A percentile compares a stretch with the other conserved stretches of the same genome.
Evolutionary conservation across 305 asterid genomes (phyloP).

Genomic region (Fraxinus floribunda): DNA sequence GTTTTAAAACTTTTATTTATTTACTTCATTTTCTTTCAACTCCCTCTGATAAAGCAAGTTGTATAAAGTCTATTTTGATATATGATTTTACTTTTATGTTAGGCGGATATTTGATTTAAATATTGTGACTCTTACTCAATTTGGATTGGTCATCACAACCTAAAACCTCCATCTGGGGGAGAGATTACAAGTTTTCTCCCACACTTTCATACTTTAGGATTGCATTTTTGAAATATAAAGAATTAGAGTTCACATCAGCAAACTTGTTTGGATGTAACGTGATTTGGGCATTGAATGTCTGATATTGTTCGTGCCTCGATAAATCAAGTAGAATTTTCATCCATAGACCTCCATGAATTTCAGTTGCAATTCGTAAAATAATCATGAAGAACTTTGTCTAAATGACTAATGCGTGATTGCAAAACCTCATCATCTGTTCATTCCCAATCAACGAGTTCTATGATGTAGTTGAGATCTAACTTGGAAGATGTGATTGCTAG

Average conservation of each 20-base stretch:
- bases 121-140: not conserved
- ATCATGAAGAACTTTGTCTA: not conserved
- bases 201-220: not conserved
- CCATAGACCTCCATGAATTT: not conserved
- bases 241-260: not conserved
- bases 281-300: not conserved
- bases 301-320: not conserved
- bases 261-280: not conserved
- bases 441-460: not conserved
- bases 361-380: not conserved
- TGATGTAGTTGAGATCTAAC: not conserved
- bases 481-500: not conserved
- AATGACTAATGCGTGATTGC: not conserved
- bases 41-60: not conserved
- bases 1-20: not conserved
- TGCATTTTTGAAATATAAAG: not conserved
- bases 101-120: not conserved
- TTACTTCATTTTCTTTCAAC: not conserved
- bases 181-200: not conserved
- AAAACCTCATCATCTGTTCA: not conserved
- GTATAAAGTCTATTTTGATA: not conserved
- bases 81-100: not conserved
- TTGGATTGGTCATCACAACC: not conserved
- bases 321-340: not conserved
- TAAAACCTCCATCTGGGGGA: not conserved